A percentile compares a stretch with the other conserved stretches of the same genome.
Evolutionary conservation across 2,329 filamentous ascomycete genomes (phyloP).

Genomic region (Clonostachys chloroleuca): DNA sequence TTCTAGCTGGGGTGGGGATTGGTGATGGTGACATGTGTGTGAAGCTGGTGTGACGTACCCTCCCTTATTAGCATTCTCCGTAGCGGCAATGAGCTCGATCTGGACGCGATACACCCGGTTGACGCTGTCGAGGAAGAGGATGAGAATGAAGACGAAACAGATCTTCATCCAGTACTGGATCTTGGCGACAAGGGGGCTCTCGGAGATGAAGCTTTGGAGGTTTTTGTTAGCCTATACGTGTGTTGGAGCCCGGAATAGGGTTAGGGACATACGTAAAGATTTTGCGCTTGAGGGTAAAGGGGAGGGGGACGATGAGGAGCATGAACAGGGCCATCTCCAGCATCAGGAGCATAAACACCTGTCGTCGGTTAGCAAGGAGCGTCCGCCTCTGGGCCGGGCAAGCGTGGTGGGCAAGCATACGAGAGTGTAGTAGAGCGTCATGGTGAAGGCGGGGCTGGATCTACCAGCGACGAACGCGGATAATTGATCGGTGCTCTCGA

Average conservation of each 20-base stretch:
- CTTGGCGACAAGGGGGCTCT: constrained; percentile 80
- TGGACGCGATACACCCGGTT: constrained; percentile 95
- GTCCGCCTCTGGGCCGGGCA: too few relatives aligned
- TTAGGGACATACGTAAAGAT: constrained; percentile 62
- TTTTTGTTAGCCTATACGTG: background rate
- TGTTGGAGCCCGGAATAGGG: background rate
- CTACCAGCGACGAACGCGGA: too few relatives aligned
- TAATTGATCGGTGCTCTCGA: too few relatives aligned
- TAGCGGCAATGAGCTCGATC: constrained; percentile 72
- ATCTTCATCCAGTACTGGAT: constrained; percentile 98
- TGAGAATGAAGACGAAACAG: constrained; percentile 97
- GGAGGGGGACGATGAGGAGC: constrained; percentile 79
- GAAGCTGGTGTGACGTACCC: constrained; percentile 35
- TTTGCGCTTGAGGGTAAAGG: constrained; percentile 79
- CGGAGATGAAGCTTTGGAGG: constrained; percentile 76
- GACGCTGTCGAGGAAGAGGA: constrained; percentile 96
- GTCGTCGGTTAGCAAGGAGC: constrained; percentile 13
- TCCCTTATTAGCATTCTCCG: constrained; percentile 46
- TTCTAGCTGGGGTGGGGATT: background rate
- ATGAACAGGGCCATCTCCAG: constrained; percentile 80
- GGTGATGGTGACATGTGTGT: background rate
- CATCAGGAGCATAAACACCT: constrained; percentile 83
- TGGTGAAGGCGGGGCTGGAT: constrained; percentile 21
- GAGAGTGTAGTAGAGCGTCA: constrained; percentile 56
- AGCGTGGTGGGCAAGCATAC: constrained; percentile 23